Percentiles rank a stretch among this genome's conserved stretches.
phyloP scores from a whole-genome alignment of 2,329 filamentous ascomycete species.

The Penicillium olsonii region DNA sequence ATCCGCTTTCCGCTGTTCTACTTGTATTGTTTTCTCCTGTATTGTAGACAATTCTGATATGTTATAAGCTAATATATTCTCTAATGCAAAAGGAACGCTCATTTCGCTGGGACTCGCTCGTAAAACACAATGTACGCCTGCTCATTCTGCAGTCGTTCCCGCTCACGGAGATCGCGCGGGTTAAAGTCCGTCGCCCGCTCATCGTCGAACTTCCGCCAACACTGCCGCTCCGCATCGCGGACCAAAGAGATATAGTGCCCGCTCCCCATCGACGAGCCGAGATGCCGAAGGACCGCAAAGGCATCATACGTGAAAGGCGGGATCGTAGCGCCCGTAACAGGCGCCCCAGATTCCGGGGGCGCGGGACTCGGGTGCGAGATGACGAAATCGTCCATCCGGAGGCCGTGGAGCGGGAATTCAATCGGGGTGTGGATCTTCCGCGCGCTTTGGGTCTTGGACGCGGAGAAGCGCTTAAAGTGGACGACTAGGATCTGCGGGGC shows the following conservation, averaged over 20 bases:
- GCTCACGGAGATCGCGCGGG: conserved; percentile 50
- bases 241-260: conserved; percentile 81
- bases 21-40: background rate
- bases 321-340: conserved; percentile 47
- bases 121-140: conserved; percentile 69
- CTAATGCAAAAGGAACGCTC: conserved; percentile 20
- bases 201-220: conserved; percentile 65
- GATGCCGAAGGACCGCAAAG: conserved; percentile 80
- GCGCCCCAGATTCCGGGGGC: conserved; percentile 40
- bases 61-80: conserved; percentile 8
- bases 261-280: conserved; percentile 65
- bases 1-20: conserved; percentile 13
- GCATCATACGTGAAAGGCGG: conserved; percentile 75
- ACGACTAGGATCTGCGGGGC: conserved; percentile 78
- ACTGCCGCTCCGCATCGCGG: conserved; percentile 58
- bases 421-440: conserved; percentile 72
- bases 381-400: conserved; percentile 65
- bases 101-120: conserved; percentile 51
- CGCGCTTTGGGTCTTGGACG: conserved; percentile 56
- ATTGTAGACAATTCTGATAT: background rate
- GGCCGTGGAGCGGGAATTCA: conserved; percentile 72
- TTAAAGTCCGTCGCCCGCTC: conserved; percentile 58
- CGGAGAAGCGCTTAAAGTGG: conserved; percentile 70
- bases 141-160: conserved; percentile 61
- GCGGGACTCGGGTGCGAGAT: conserved; percentile 49